Evolutionary conservation across 202 grass and related monocot genomes (phyloP).

Genomic region (Hordeum pubiflorum): DNA sequence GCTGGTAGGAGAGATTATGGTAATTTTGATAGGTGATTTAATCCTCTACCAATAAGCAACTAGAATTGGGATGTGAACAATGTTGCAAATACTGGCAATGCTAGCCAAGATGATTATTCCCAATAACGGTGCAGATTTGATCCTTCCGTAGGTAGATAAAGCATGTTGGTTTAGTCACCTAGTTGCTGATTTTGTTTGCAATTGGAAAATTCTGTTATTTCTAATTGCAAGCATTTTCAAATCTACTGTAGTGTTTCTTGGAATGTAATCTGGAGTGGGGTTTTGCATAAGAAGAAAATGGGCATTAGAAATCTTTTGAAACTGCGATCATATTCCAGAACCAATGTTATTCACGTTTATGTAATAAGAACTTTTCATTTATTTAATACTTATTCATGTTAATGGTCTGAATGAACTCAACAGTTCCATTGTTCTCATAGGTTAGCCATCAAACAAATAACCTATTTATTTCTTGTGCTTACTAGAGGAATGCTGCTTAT

Average conservation of each 20-base stretch:
- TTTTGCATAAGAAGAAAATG: background rate
- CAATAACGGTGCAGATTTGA: background rate
- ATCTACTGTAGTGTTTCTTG: background rate
- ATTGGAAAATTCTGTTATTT: background rate
- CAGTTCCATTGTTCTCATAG: background rate
- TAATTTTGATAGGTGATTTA: background rate
- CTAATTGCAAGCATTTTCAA: background rate
- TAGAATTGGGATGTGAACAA: background rate
- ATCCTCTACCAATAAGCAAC: background rate
- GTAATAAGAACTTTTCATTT: background rate
- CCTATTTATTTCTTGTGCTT: background rate
- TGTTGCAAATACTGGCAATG: background rate
- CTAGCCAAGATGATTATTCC: background rate
- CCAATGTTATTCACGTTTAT: background rate
- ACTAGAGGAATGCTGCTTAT: background rate
- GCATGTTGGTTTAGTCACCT: background rate
- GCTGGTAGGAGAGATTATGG: background rate
- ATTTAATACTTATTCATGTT: background rate
- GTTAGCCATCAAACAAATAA: background rate
- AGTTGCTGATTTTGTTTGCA: background rate
- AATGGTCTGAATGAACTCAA: background rate
- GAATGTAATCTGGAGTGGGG: background rate
- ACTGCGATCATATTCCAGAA: conserved; percentile 17
- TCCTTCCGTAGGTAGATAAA: background rate
- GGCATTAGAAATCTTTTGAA: background rate